These are phyloP conservation scores for Populus hybrid DNA, from an alignment of 441 rosid genomes.

Conservation along the genomic window DNA sequence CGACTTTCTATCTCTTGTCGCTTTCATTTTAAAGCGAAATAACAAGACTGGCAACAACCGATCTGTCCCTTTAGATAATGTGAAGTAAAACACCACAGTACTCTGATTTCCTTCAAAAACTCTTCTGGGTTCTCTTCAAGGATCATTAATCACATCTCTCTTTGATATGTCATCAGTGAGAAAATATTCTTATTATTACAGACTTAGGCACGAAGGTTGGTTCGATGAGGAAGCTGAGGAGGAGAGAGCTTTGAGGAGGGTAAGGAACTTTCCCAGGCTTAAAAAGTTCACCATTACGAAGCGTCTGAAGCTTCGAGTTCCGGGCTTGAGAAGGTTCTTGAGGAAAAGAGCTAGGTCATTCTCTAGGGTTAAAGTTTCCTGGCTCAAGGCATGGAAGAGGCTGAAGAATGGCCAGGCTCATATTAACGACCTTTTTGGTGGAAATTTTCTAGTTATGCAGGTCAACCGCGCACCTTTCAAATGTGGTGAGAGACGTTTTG, in stretches of 20 bases:
- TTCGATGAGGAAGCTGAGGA: background rate
- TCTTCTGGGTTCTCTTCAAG: background rate
- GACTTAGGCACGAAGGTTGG: background rate
- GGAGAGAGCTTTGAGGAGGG: background rate
- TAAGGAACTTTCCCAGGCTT: background rate
- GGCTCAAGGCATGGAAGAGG: constrained; percentile 28
- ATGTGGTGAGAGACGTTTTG: background rate
- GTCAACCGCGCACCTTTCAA: constrained; percentile 15
- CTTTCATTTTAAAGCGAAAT: background rate
- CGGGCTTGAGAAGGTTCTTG: constrained; percentile 9
- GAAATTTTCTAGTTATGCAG: constrained; percentile 31
- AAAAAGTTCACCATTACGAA: background rate
- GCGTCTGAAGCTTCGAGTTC: constrained; percentile 11
- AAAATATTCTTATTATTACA: constrained; percentile 1
- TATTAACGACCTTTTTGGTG: constrained; percentile 35
- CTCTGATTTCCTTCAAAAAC: background rate
- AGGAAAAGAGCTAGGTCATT: background rate
- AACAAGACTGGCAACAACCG: background rate
- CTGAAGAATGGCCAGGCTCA: constrained; percentile 35
- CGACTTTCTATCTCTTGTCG: background rate
- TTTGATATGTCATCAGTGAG: background rate
- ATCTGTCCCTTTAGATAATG: background rate
- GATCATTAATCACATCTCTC: background rate
- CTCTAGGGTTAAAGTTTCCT: constrained; percentile 8
- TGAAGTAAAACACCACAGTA: background rate